Conservation (phyloP, 768 basidiomycete genomes). For the Auricularia cornea region DNA sequence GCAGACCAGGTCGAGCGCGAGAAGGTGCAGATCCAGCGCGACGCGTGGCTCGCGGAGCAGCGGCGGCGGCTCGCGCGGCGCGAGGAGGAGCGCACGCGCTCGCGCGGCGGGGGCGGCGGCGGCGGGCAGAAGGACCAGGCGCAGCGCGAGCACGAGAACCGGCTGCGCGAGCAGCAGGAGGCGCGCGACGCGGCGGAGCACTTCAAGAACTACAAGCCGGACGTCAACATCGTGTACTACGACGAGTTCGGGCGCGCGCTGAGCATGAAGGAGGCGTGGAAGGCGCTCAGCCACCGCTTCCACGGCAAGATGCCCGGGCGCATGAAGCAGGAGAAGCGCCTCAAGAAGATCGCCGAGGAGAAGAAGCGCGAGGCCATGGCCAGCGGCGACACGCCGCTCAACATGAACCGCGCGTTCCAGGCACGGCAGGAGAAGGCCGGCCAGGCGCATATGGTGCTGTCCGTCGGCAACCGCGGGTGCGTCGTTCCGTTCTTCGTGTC, state of each 20-base stretch:
- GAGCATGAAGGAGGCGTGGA: constrained; percentile 97
- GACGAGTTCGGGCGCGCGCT: constrained; percentile 88
- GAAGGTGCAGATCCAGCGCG: constrained; percentile 70
- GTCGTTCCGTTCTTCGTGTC: constrained; percentile 18
- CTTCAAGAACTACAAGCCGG: constrained; percentile 94
- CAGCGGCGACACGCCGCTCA: constrained; percentile 90
- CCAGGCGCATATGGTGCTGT: constrained; percentile 92
- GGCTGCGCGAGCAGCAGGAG: constrained; percentile 84
- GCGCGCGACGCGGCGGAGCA: constrained; percentile 69
- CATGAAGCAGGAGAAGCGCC: constrained; percentile 93
- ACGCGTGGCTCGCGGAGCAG: constrained; percentile 85
- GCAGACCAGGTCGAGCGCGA: constrained; percentile 71
- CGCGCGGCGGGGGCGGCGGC: constrained; percentile 52
- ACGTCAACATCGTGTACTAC: constrained; percentile 91
- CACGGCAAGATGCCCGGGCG: constrained; percentile 96
- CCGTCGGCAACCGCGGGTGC: constrained; percentile 87
- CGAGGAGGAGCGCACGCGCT: constrained; percentile 68
- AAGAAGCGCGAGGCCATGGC: constrained; percentile 89
- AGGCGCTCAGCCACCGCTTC: constrained; percentile 94
- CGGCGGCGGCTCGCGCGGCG: constrained; percentile 66
- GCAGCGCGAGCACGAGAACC: constrained; percentile 90
- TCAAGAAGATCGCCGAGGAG: constrained; percentile 98
- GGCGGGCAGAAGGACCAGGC: constrained; percentile 67
- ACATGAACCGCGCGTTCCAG: constrained; percentile 92
- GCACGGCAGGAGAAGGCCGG: constrained; percentile 89